Evolutionary conservation across 1,284 basidiomycete species (phyloP).

Genomic region (Gomphus bonarii): DNA sequence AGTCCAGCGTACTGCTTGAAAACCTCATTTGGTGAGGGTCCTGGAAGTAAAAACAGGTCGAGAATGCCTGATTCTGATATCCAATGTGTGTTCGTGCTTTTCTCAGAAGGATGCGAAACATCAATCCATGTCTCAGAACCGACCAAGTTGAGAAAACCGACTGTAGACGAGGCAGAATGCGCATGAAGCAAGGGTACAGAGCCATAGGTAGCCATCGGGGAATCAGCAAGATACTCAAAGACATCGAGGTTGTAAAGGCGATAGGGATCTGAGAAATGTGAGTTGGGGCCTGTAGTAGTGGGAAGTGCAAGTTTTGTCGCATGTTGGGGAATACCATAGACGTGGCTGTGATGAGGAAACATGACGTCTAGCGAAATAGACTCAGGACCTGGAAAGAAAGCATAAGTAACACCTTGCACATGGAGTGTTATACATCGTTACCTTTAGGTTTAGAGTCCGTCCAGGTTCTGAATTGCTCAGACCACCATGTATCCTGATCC

Average conservation of each 20-base stretch:
- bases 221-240: constrained; percentile 92
- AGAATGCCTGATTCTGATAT: constrained; percentile 95
- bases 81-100: constrained; percentile 85
- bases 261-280: constrained; percentile 83
- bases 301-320: constrained; percentile 87
- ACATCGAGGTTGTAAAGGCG: constrained; percentile 95
- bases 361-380: constrained; percentile 87
- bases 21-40: constrained; percentile 71
- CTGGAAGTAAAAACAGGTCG: constrained; percentile 89
- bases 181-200: constrained; percentile 92
- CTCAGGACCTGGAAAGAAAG: constrained; percentile 65
- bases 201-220: constrained; percentile 87
- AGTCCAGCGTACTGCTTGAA: constrained; percentile 81
- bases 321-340: constrained; percentile 96
- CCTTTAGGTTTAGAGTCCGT: constrained; percentile 95
- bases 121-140: constrained; percentile 97
- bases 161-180: constrained; percentile 71
- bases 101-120: constrained; percentile 53
- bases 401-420: background rate
- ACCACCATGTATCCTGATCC: constrained; percentile 76
- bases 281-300: constrained; percentile 62
- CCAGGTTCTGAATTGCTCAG: constrained; percentile 81
- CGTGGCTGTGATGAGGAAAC: constrained; percentile 83
- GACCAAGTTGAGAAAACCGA: constrained; percentile 86
- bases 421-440: constrained; percentile 19